Conservation (phyloP, 305 asterid genomes). For the Galium porrigens region DNA sequence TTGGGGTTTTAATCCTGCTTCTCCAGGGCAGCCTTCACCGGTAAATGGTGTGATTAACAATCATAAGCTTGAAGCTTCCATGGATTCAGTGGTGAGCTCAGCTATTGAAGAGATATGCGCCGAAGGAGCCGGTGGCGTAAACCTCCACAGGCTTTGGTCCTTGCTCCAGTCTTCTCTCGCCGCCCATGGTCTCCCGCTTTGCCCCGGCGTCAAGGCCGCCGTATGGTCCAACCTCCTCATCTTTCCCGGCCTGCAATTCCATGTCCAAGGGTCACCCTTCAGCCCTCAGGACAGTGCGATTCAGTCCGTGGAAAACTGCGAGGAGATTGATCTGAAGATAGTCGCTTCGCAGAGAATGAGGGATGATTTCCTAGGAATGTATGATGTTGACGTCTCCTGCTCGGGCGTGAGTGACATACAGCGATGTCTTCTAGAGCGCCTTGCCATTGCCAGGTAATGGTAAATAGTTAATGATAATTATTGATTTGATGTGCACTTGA, state of each 20-base stretch:
- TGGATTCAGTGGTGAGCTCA: conserved; percentile 56
- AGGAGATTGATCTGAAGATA: conserved; percentile 37
- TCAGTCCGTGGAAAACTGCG: conserved; percentile 43
- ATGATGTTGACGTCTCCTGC: conserved; percentile 46
- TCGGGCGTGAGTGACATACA: conserved; percentile 32
- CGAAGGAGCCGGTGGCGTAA: conserved; percentile 42
- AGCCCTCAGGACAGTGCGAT: conserved; percentile 21
- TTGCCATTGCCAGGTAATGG: conserved; percentile 60
- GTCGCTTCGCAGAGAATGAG: conserved; percentile 58
- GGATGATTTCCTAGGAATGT: conserved; percentile 58
- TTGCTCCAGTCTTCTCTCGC: conserved; percentile 35
- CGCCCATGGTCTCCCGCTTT: conserved; percentile 35
- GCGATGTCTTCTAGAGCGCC: conserved; percentile 51
- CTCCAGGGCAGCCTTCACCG: neutral
- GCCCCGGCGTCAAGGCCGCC: conserved; percentile 55
- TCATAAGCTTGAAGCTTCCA: conserved; percentile 3
- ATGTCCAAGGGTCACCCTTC: conserved; percentile 21
- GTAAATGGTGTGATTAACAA: neutral
- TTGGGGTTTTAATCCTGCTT: neutral
- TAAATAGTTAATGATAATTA: neutral
- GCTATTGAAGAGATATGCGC: conserved; percentile 79
- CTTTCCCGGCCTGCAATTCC: conserved; percentile 50
- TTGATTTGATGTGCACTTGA: neutral
- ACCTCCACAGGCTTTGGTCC: conserved; percentile 52
- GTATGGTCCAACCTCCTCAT: conserved; percentile 55